These are phyloP conservation scores for Waltergamsia citrina DNA, from an alignment of 2,329 filamentous ascomycete species.

Conservation along the genomic window DNA sequence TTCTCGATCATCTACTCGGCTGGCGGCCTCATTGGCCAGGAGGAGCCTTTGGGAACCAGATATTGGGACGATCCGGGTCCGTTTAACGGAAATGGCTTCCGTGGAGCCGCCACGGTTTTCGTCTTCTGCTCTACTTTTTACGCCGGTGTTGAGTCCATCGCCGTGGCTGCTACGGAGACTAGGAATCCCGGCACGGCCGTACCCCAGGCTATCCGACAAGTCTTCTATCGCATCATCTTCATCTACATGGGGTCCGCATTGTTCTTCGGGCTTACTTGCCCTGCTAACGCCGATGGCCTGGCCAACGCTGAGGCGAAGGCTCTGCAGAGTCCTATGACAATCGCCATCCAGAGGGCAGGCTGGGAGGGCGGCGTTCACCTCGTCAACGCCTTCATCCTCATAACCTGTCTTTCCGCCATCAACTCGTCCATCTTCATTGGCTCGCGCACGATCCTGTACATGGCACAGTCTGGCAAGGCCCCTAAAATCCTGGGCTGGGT, in stretches of 20 bases:
- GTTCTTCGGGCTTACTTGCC: slow-evolving; percentile 67
- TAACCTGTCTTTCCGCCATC: slow-evolving; percentile 62
- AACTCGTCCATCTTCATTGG: slow-evolving; percentile 74
- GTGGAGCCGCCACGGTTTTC: slow-evolving; percentile 55
- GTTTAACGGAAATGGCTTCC: slow-evolving; percentile 57
- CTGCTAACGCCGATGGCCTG: slow-evolving; percentile 55
- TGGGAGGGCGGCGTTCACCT: slow-evolving; percentile 64
- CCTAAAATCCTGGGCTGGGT: slow-evolving; percentile 61
- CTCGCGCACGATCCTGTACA: slow-evolving; percentile 64
- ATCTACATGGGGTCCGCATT: slow-evolving; percentile 62
- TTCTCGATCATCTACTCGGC: slow-evolving; percentile 65
- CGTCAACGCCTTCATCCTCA: slow-evolving; percentile 68
- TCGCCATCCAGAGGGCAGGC: slow-evolving; percentile 64
- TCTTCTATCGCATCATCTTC: slow-evolving; percentile 53
- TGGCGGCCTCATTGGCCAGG: slow-evolving; percentile 52
- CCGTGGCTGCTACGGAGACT: slow-evolving; percentile 54
- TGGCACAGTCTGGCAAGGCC: slow-evolving; percentile 65
- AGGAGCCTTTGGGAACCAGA: slow-evolving; percentile 52
- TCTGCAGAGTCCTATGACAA: slow-evolving; percentile 63
- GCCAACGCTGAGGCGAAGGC: slow-evolving; percentile 52
- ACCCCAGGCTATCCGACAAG: slow-evolving; percentile 48
- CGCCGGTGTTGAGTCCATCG: slow-evolving; percentile 55
- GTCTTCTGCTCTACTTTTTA: slow-evolving; percentile 64
- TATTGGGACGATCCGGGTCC: slow-evolving; percentile 67
- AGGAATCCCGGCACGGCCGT: slow-evolving; percentile 47